Base-by-base conservation (phyloP, 1,139 yeast species). In the Pichia terricola region DNA sequence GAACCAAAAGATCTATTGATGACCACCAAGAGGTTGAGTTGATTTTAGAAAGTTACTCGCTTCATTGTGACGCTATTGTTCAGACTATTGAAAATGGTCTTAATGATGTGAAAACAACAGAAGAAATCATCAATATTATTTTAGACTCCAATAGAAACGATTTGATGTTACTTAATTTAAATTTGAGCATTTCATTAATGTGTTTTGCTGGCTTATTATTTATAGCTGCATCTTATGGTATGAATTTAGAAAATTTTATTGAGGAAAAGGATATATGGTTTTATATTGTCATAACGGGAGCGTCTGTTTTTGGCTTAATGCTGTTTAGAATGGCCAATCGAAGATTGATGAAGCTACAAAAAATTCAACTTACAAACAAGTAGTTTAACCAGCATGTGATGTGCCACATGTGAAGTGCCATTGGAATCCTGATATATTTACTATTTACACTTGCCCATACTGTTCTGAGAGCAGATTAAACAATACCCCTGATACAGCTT, bases 121-220 rank as follows among this genome's bases (percentile, higher is more conserved):
- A 83, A 56, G 94, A 84, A 53, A 81, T 84, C 52, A 83, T 82
- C 41, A 83, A 83, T 55, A 83, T 84, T 53, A 81, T 83, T 38
- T 59, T 84, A 43, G 94, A 84, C 60, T 79, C 91, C 3, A 82
- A 83, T 57, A 71, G 94, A 67, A 84, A 84, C 60, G 79, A 84
- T 40, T 65, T 84, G 50, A 81, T 84, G 89, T 63, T 84, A 35
- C 71, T 82, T 46, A 88, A 85, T 48, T 64, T 84, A 47, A 72
- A 78, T 48, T 77, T 83, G 42, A 77, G 87, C 8, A 76, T 81
- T 22, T 81, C 82, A 40, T 75, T 87, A 26, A 61, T 83, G 35
- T 68, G 78, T 32, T 59, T 74, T 46, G 76, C 78, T 0, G 69
- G 71, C 16, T 80, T 87, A 0, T 70, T 84, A 38, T 77, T 84